Evolutionary conservation across 352 stramenopile species (phyloP).

Genomic region (Blastocystis sp.): DNA sequence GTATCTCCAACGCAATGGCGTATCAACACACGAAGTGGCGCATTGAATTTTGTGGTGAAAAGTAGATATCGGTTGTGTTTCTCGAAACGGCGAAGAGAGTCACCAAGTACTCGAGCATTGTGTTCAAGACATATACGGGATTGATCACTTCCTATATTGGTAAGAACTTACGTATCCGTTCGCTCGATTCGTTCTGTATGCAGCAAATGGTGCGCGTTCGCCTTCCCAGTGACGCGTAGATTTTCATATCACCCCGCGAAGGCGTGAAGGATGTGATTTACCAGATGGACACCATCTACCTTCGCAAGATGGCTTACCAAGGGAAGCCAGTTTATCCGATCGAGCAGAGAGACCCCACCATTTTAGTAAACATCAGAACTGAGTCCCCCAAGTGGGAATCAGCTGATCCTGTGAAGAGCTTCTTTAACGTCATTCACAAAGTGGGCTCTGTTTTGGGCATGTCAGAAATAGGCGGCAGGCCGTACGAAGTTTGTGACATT

Average conservation of each 20-base stretch:
- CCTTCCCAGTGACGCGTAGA: background rate
- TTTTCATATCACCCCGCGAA: background rate
- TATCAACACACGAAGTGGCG: background rate
- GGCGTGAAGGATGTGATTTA: background rate
- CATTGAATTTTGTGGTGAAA: background rate
- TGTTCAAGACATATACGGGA: background rate
- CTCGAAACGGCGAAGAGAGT: background rate
- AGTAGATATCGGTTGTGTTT: constrained; percentile 20
- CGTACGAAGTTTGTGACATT: constrained; percentile 19
- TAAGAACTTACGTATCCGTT: background rate
- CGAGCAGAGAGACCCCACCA: background rate
- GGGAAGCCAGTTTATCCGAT: constrained; percentile 45
- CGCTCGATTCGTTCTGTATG: background rate
- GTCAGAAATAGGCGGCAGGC: background rate
- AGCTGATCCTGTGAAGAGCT: background rate
- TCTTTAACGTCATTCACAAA: constrained; percentile 1
- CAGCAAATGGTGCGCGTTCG: constrained; percentile 1
- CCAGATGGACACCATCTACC: constrained; percentile 28
- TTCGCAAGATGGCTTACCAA: constrained; percentile 32
- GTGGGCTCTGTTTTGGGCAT: background rate
- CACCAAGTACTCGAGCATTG: background rate
- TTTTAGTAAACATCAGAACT: constrained; percentile 1
- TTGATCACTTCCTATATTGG: background rate
- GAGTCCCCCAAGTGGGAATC: constrained; percentile 5
- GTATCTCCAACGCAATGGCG: constrained; percentile 30